phyloP scores from a whole-genome alignment of 345 rosid genomes.

The Laguncularia racemosa region DNA sequence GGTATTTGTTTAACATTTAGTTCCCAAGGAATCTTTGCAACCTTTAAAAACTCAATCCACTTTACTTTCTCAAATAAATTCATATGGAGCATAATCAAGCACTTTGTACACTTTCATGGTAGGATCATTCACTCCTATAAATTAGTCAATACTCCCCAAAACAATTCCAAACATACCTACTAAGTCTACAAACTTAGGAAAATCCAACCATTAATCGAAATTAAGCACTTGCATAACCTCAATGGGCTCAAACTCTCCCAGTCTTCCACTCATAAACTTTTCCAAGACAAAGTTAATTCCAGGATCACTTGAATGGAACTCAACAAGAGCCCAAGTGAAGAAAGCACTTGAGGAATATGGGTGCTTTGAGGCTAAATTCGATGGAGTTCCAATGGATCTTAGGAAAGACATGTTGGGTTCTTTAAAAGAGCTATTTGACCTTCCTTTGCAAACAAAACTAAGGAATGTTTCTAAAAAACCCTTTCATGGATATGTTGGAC shows the following conservation, averaged over 20 bases:
- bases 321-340: conserved; percentile 24
- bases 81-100: too few relatives aligned
- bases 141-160: too few relatives aligned
- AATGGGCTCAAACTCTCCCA: conserved; percentile 33
- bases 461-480: conserved; percentile 41
- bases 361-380: conserved; percentile 52
- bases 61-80: too few relatives aligned
- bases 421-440: conserved; percentile 44
- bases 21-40: too few relatives aligned
- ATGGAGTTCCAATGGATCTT: conserved; percentile 26
- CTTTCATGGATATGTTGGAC: conserved; percentile 51
- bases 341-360: conserved; percentile 51
- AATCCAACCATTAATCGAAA: background rate
- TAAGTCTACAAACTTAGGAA: background rate
- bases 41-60: too few relatives aligned
- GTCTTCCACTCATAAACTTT: conserved; percentile 41
- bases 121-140: too few relatives aligned
- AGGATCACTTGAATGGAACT: conserved; percentile 36
- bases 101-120: too few relatives aligned
- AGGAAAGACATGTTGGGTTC: conserved; percentile 22
- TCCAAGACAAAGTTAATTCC: conserved; percentile 24
- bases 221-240: background rate
- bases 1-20: too few relatives aligned
- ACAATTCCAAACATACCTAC: too few relatives aligned
- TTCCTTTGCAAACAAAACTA: conserved; percentile 43